These are phyloP conservation scores for Paratinospora sagittata DNA, from an alignment of 164 flowering plant species.

Conservation along the genomic window DNA sequence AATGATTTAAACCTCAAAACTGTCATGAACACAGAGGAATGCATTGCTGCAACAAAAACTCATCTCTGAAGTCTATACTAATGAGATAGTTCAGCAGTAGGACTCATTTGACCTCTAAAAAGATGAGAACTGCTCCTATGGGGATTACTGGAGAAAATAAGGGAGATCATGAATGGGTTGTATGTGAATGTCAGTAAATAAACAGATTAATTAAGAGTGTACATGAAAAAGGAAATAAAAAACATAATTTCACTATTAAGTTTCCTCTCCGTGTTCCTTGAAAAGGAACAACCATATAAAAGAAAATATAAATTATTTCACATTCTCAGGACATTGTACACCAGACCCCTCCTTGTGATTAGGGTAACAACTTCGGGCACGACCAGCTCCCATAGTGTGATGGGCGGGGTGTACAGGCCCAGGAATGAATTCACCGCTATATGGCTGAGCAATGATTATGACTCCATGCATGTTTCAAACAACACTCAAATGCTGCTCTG, in stretches of 20 bases:
- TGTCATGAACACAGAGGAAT: no score
- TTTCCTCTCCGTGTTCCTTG: not conserved
- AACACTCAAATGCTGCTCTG: slow-evolving; percentile 27
- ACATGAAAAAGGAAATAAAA: no score
- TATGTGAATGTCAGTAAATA: not conserved
- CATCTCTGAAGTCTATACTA: slow-evolving; percentile 31
- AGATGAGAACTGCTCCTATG: slow-evolving; percentile 36
- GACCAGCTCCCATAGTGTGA: no score
- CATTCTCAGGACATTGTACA: not conserved
- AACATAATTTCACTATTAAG: not conserved
- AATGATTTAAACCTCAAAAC: slow-evolving; percentile 31
- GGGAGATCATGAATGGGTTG: not conserved
- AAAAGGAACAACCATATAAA: not conserved
- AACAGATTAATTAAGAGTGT: not conserved
- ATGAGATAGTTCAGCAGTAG: slow-evolving; percentile 32
- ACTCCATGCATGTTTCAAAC: slow-evolving; percentile 2
- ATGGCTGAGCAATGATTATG: no score
- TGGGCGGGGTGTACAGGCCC: no score
- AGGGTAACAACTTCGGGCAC: no score
- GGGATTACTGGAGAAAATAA: slow-evolving; percentile 29
- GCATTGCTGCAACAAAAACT: slow-evolving; percentile 33
- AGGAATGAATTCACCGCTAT: no score
- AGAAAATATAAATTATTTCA: not conserved
- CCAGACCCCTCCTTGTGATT: not conserved
- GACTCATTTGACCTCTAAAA: slow-evolving; percentile 33